Evolutionary conservation across 306 rosid species (phyloP), one percentile per base, ranked within the genome.

Genomic region (Prunus armeniaca): DNA sequence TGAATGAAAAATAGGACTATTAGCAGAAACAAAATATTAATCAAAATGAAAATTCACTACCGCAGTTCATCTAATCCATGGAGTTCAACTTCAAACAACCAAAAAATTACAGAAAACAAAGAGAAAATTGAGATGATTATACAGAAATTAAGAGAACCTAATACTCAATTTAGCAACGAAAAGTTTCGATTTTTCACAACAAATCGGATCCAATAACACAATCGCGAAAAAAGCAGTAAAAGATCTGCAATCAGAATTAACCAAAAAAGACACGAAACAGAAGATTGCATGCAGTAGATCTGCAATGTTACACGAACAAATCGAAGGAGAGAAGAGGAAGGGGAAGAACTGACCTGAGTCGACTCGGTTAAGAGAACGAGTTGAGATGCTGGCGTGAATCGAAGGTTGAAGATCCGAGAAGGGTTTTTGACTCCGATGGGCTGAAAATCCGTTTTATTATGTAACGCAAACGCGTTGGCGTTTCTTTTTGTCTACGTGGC

Each of bases 271-370:
- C 50, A 43, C 24, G 11, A 67, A 46, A 57, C 72, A 28, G 28
- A 71, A 45, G 24, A 18, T 66, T 49, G 52, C 57, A 64, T 30
- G 78, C 52, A 20, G 22, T 12, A 38, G 81, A 81, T 79, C 82
- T 12, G 67, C 18, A 65, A 25, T 5, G 12, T 1, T 32, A 51
- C 34, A 3, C 64, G 38, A 57, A 41, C 5, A 49, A 60, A n/a
- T 28, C 1, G n/a, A 54, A 3, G 9, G 49, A 15, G 6, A 71
- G 14, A 25, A 38, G 28, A 34, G n/a, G 22, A 4, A 11, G 52
- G 15, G 13, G 65, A 27, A 25, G 34, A 75, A 70, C 86, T 65
- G 34, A 68, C 86, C 80, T 73, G 79, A 61, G 71, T 72, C 52
- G 76, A 81, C 51, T 57, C 56, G 55, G 64, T 12, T 56, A 8